These are phyloP conservation scores for Didymella exigua DNA, from an alignment of 2,329 filamentous ascomycete species.

Conservation along the genomic window DNA sequence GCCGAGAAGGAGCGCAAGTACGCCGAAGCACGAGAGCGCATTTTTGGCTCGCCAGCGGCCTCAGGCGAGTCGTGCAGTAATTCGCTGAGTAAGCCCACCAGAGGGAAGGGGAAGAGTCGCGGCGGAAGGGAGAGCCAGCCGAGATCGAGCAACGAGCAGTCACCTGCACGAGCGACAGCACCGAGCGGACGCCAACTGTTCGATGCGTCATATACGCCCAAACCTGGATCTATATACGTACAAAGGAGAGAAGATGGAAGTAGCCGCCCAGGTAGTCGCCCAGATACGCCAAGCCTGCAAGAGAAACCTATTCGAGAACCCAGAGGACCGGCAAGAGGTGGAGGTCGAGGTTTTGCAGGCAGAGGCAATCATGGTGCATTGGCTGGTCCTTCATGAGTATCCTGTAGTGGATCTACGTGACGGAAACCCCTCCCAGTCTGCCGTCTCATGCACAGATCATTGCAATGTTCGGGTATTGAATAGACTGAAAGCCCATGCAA, in stretches of 20 bases:
- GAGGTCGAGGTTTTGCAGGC: constrained; percentile 75
- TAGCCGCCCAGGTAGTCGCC: constrained; percentile 54
- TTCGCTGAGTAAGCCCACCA: constrained; percentile 39
- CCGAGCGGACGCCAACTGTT: constrained; percentile 67
- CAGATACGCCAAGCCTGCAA: constrained; percentile 63
- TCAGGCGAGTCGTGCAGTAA: constrained; percentile 45
- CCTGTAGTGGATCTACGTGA: too few relatives aligned
- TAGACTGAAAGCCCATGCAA: too few relatives aligned
- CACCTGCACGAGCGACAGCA: constrained; percentile 36
- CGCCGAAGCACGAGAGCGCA: constrained; percentile 83
- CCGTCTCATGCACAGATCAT: too few relatives aligned
- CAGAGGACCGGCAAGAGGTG: constrained; percentile 75
- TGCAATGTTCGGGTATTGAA: too few relatives aligned
- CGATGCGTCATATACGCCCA: constrained; percentile 74
- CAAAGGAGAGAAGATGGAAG: constrained; percentile 52
- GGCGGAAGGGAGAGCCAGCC: constrained; percentile 48
- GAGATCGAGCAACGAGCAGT: constrained; percentile 46
- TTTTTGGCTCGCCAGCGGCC: constrained; percentile 69
- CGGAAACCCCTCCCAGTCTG: too few relatives aligned
- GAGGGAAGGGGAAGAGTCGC: constrained; percentile 47
- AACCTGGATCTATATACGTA: constrained; percentile 60
- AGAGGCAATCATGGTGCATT: constrained; percentile 56
- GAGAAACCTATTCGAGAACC: constrained; percentile 75
- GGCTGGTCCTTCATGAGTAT: constrained; percentile 25
- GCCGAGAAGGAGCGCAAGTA: constrained; percentile 92